Conservation (phyloP, 306 rosid species). For the Hippophae tibetana region DNA sequence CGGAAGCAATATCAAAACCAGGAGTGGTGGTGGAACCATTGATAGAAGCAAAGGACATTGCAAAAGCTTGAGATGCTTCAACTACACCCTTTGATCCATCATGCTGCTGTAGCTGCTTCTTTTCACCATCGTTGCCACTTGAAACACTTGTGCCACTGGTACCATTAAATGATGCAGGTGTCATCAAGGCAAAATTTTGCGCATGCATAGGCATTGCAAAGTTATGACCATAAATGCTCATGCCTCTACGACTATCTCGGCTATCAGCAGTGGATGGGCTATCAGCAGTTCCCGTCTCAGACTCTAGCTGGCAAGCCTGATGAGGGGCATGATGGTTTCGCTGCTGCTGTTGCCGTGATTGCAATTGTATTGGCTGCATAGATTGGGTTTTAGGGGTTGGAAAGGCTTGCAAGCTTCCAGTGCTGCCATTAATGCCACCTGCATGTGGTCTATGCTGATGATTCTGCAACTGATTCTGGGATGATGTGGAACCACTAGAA, state of each 20-base stretch:
- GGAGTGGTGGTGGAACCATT: slow-evolving; percentile 52
- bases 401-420: slow-evolving; percentile 65
- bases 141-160: slow-evolving; percentile 28
- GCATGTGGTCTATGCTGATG: slow-evolving; percentile 67
- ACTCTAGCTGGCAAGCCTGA: slow-evolving; percentile 57
- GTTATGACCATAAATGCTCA: slow-evolving; percentile 64
- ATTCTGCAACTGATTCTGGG: slow-evolving; percentile 81
- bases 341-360: slow-evolving; percentile 38
- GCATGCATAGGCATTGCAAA: slow-evolving; percentile 67
- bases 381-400: slow-evolving; percentile 55
- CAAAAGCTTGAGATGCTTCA: slow-evolving; percentile 66
- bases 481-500: slow-evolving; percentile 63
- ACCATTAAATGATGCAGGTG: slow-evolving; percentile 40
- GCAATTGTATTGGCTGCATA: slow-evolving; percentile 45
- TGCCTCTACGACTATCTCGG: slow-evolving; percentile 40
- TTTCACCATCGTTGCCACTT: slow-evolving; percentile 45
- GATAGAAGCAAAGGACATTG: slow-evolving; percentile 66
- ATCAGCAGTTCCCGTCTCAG: slow-evolving; percentile 74
- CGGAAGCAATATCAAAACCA: slow-evolving; percentile 59
- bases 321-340: slow-evolving; percentile 52
- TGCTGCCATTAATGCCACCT: slow-evolving; percentile 31
- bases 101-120: slow-evolving; percentile 58
- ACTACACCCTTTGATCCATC: slow-evolving; percentile 47
- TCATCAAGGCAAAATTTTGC: slow-evolving; percentile 62
- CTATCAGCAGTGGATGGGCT: slow-evolving; percentile 84